Evolutionary conservation across 805 yeast species (phyloP), one percentile per base, ranked within the genome.

Genomic region (Komagataella pastoris): DNA sequence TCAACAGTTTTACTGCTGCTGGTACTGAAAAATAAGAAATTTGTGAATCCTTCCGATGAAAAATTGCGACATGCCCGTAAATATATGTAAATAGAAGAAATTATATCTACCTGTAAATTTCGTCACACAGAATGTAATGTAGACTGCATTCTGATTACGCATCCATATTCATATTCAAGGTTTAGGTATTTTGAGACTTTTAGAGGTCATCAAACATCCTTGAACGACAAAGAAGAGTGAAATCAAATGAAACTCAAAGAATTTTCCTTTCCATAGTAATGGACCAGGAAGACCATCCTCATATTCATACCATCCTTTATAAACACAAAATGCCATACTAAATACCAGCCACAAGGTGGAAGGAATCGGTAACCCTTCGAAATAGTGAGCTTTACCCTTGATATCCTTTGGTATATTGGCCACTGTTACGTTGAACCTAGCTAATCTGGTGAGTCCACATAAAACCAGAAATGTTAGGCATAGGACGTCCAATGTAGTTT

Each of bases 291-390:
- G 67, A 19, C 73, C 61, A 48, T 65, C 68, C 44, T 56, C 51
- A 8, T 60, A 63, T 24, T 60, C 65, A 50, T 64, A 65, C 63
- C 59, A 56, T 47, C 70, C 75, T 49, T 74, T 70, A 56, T 73
- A 73, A 4, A 86, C 87, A 59, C 84, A 75, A 53, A 69, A 69
- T 3, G 88, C 86, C 88, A 91, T 83, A 44, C 80, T 62, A 1
- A 71, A 71, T 17, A 93, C 96, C 64, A 91, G 74, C 49, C 76
- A 70, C 57, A 93, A 72, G 44, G 95, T 83, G 2, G 95, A 81
- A 52, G 99, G 99, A 57, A 93, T 89, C 8, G 99, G 99, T 51
- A 93, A 77, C 3, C 99, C 99, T 71, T 93, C 99, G 66, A 93
- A 93, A 69, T 81, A 91, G 63, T 85, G 82, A 40, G 93, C 79